Evolutionary conservation across 176 grass and related monocot genomes (phyloP).

Genomic region (Eremochloa ophiuroides): DNA sequence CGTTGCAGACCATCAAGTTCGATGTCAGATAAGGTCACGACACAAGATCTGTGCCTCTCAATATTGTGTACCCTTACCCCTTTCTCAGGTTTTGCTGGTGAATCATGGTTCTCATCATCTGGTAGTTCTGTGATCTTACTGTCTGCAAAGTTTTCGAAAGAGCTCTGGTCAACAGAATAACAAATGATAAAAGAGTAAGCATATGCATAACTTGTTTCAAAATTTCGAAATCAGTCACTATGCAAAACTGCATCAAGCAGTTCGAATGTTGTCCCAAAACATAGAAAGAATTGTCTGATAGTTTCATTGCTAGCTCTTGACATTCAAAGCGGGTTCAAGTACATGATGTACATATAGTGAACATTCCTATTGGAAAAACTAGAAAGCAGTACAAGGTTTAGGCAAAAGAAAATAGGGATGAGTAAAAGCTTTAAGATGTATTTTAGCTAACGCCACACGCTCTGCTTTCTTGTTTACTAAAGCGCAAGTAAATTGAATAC

Average conservation of each 20-base stretch:
- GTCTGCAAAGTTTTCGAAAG: background rate
- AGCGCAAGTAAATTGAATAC: background rate
- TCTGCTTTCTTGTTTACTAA: background rate
- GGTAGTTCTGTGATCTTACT: conserved; percentile 19
- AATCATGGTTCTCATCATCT: conserved; percentile 27
- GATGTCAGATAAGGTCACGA: conserved; percentile 31
- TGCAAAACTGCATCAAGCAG: background rate
- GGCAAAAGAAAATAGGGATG: background rate
- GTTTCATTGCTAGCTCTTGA: background rate
- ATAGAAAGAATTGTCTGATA: background rate
- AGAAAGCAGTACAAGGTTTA: background rate
- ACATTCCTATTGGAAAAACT: background rate
- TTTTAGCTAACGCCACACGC: background rate
- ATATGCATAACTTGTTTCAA: background rate
- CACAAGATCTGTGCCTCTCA: conserved; percentile 53
- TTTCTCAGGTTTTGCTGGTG: conserved; percentile 35
- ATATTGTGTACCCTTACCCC: conserved; percentile 33
- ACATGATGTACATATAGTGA: background rate
- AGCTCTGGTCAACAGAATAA: background rate
- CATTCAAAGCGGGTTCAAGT: background rate
- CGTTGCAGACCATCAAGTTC: background rate
- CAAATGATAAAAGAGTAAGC: background rate
- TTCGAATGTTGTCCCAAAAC: background rate
- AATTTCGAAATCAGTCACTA: background rate
- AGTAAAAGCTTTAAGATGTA: background rate